A percentile compares a stretch with the other conserved stretches of the same genome.
These are phyloP conservation scores for Multifurca ochricompacta DNA, from an alignment of 768 basidiomycete species.

Conservation along the genomic window DNA sequence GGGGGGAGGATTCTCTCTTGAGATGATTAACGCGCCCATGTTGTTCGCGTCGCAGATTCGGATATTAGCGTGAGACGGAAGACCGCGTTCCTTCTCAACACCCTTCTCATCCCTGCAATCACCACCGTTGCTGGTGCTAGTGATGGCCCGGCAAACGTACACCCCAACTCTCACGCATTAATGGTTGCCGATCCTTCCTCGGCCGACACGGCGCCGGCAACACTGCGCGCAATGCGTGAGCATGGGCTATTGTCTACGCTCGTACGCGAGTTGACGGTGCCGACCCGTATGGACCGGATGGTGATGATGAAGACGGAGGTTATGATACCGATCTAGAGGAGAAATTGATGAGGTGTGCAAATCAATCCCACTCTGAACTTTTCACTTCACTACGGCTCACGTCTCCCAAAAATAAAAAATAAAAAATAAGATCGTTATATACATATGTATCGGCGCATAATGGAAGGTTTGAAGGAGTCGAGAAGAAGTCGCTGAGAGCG, in stretches of 20 bases:
- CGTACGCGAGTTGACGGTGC: conserved; percentile 44
- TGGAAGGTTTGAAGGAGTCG: conserved; percentile 12
- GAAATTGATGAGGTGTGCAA: conserved; percentile 45
- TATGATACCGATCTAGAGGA: conserved; percentile 58
- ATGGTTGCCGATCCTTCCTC: conserved; percentile 50
- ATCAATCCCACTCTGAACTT: neutral
- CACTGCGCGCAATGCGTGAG: conserved; percentile 41
- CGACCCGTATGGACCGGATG: conserved; percentile 63
- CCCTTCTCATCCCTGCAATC: conserved; percentile 55
- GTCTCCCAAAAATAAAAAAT: too few species aligned
- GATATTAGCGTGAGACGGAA: conserved; percentile 74
- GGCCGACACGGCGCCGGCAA: conserved; percentile 40
- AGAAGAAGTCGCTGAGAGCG: conserved; percentile 5
- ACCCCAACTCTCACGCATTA: conserved; percentile 67
- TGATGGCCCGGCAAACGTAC: conserved; percentile 33
- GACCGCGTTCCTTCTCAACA: conserved; percentile 64
- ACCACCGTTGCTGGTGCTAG: neutral
- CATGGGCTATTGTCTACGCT: conserved; percentile 43
- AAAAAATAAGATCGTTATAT: conserved; percentile 19
- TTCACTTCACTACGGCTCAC: too few species aligned
- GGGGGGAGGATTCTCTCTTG: too few species aligned
- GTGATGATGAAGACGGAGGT: conserved; percentile 58
- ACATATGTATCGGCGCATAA: conserved; percentile 16
- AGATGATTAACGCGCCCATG: too few species aligned
- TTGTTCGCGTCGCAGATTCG: conserved; percentile 48